phyloP scores from a whole-genome alignment of 768 basidiomycete species.

The Myochromella boudieri region DNA sequence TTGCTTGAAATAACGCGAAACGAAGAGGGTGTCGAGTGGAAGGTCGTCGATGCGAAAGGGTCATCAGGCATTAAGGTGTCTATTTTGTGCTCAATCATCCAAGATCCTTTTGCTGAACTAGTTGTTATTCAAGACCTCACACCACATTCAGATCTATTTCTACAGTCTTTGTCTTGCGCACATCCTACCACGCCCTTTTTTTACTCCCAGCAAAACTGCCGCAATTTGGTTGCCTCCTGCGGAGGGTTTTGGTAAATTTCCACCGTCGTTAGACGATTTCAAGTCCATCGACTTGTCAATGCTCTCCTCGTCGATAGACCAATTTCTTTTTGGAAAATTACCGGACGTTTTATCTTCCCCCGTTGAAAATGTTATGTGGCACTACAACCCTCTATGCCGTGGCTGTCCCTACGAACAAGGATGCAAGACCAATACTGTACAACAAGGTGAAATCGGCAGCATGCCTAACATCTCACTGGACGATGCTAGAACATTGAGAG shows the following conservation, averaged over 20 bases:
- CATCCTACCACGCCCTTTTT: conserved; percentile 34
- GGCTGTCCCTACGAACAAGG: conserved; percentile 39
- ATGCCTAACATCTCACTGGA: conserved; percentile 50
- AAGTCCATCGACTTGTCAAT: conserved; percentile 38
- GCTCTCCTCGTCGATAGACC: conserved; percentile 39
- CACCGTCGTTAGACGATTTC: conserved; percentile 31
- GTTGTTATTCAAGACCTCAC: conserved; percentile 36
- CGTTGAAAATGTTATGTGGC: conserved; percentile 40
- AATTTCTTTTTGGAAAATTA: conserved; percentile 42
- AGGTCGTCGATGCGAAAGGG: conserved; percentile 50
- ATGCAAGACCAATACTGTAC: conserved; percentile 33
- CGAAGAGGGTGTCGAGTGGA: conserved; percentile 36
- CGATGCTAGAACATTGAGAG: conserved; percentile 39
- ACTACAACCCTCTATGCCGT: conserved; percentile 48
- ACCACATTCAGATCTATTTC: conserved; percentile 53
- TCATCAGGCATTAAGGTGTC: conserved; percentile 46
- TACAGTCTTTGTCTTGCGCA: conserved; percentile 44
- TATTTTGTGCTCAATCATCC: neutral
- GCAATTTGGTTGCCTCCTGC: conserved; percentile 48
- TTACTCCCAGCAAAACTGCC: conserved; percentile 32
- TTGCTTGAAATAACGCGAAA: conserved; percentile 42
- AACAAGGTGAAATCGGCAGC: conserved; percentile 38
- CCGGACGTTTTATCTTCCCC: conserved; percentile 36
- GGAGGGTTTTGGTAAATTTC: conserved; percentile 33
- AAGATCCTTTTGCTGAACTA: neutral